Evolutionary conservation across 2,329 filamentous ascomycete species (phyloP).

Genomic region (Torrubiella hemipterigena): DNA sequence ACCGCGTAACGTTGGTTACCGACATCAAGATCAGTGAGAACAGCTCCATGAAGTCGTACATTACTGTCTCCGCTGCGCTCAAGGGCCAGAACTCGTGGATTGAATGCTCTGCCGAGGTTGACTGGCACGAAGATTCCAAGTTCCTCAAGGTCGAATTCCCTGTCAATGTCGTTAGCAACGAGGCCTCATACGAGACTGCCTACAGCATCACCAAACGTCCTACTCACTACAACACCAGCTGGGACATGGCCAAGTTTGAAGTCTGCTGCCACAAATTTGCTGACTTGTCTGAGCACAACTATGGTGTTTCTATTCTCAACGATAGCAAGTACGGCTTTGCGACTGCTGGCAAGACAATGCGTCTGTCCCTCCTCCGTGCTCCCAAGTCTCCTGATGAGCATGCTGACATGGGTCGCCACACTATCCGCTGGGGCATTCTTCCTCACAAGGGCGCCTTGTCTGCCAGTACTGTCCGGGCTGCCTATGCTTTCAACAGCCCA

Average conservation of each 20-base stretch:
- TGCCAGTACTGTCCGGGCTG: constrained; percentile 64
- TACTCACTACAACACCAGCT: constrained; percentile 94
- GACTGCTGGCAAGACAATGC: constrained; percentile 79
- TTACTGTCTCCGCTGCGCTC: constrained; percentile 62
- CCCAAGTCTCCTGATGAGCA: constrained; percentile 89
- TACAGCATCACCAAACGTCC: constrained; percentile 81
- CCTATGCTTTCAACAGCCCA: constrained; percentile 83
- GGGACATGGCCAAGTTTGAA: constrained; percentile 98
- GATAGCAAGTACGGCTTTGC: constrained; percentile 96
- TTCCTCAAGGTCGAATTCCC: constrained; percentile 99
- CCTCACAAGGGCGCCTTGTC: constrained; percentile 68
- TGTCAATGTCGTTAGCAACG: constrained; percentile 78
- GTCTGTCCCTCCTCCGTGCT: constrained; percentile 71
- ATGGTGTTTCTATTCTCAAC: constrained; percentile 86
- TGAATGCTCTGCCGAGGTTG: constrained; percentile 74
- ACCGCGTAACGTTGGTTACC: constrained; percentile 72
- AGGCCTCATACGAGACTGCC: constrained; percentile 91
- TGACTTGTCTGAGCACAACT: constrained; percentile 76
- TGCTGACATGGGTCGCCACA: constrained; percentile 85
- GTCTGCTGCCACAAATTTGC: constrained; percentile 94
- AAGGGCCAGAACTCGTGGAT: constrained; percentile 51
- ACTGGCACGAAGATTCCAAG: constrained; percentile 95
- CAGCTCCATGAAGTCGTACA: constrained; percentile 77
- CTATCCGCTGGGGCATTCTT: constrained; percentile 81
- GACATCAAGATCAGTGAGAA: constrained; percentile 78